phyloP scores from a whole-genome alignment of 2,329 filamentous ascomycete genomes.

The Phialocephala subalpina region DNA sequence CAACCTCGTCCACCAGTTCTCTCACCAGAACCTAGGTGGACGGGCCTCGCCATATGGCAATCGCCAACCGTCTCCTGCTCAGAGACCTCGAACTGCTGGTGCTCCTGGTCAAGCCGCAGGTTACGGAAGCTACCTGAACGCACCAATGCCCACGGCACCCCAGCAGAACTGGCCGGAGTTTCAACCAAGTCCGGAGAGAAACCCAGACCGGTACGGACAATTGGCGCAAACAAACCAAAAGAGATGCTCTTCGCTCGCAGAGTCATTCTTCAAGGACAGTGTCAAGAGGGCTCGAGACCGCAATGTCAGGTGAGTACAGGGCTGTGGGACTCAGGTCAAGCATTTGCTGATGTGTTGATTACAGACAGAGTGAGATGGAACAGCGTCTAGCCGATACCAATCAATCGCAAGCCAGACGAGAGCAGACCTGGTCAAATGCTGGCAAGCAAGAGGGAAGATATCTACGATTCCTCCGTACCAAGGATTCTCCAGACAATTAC shows the following conservation, averaged over 20 bases:
- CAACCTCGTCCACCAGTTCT: constrained; percentile 93
- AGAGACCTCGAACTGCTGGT: constrained; percentile 86
- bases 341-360: constrained; percentile 15
- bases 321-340: not conserved
- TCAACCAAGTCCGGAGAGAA: constrained; percentile 81
- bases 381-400: constrained; percentile 81
- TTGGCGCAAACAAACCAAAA: constrained; percentile 75
- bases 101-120: constrained; percentile 67
- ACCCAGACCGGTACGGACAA: constrained; percentile 78
- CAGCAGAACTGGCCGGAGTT: constrained; percentile 73
- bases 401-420: constrained; percentile 78
- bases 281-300: constrained; percentile 95
- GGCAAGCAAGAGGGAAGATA: constrained; percentile 92
- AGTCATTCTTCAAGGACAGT: constrained; percentile 98
- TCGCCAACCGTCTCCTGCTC: constrained; percentile 72
- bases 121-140: constrained; percentile 72
- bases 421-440: constrained; percentile 84
- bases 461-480: constrained; percentile 90
- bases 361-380: constrained; percentile 90
- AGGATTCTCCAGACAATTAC: constrained; percentile 94
- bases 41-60: constrained; percentile 74
- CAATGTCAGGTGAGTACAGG: constrained; percentile 79
- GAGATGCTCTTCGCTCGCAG: constrained; percentile 74
- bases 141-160: constrained; percentile 68
- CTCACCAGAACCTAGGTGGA: constrained; percentile 89